Conservation (phyloP, 106 monocot species). For the Chionographis japonica region DNA sequence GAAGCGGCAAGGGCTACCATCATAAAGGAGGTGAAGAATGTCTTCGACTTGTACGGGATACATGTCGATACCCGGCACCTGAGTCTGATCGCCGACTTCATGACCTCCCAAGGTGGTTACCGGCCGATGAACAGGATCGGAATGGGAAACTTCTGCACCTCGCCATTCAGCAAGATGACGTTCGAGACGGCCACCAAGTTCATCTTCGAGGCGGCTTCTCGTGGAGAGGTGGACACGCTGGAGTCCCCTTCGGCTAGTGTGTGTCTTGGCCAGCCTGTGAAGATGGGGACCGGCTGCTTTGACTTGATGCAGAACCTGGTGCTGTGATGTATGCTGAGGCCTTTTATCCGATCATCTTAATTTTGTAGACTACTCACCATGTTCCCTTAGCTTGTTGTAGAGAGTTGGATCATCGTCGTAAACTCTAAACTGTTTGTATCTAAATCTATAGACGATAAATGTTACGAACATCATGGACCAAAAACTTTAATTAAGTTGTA, state of each 20-base stretch:
- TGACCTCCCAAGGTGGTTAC: slow-evolving; percentile 74
- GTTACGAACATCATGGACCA: no score
- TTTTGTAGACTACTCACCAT: no score
- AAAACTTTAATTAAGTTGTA: no score
- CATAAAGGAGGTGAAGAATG: slow-evolving; percentile 61
- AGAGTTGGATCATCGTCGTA: no score
- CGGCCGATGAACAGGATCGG: slow-evolving; percentile 75
- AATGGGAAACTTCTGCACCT: slow-evolving; percentile 44
- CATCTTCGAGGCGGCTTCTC: slow-evolving; percentile 61
- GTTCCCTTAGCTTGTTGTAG: no score
- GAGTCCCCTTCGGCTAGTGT: slow-evolving; percentile 77
- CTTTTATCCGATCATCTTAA: no score
- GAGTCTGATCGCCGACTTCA: slow-evolving; percentile 76
- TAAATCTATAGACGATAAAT: no score
- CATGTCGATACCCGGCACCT: slow-evolving; percentile 69
- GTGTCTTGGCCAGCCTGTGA: slow-evolving; percentile 77
- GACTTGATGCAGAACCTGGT: slow-evolving; percentile 72
- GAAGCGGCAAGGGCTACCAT: slow-evolving; percentile 82
- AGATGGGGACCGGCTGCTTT: slow-evolving; percentile 82
- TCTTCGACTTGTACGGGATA: slow-evolving; percentile 75
- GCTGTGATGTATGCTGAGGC: not conserved
- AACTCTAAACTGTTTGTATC: no score
- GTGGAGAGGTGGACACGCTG: slow-evolving; percentile 67
- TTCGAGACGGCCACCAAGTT: slow-evolving; percentile 86
- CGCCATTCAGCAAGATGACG: slow-evolving; percentile 85